A percentile compares a stretch with the other conserved stretches of the same genome.
phyloP scores from a whole-genome alignment of 768 basidiomycete genomes.

The Leccinum boreale region DNA sequence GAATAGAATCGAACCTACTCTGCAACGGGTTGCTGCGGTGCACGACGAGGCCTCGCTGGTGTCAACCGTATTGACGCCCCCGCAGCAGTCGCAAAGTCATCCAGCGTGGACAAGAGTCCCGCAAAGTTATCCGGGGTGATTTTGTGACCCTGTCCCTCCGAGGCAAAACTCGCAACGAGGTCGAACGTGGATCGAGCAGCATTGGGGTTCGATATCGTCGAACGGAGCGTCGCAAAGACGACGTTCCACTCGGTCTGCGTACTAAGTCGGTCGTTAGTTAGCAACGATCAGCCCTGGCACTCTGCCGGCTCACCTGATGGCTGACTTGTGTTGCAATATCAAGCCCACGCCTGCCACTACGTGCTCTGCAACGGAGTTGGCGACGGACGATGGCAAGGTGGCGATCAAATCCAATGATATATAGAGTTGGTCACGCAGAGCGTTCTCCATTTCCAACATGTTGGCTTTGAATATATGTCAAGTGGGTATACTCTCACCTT shows the following conservation, averaged over 20 bases:
- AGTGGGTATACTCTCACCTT: slow-evolving; percentile 46
- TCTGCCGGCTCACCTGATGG: slow-evolving; percentile 48
- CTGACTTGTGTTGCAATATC: slow-evolving; percentile 72
- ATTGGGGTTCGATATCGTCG: slow-evolving; percentile 81
- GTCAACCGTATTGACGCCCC: slow-evolving; percentile 58
- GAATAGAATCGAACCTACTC: slow-evolving; percentile 40
- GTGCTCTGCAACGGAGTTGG: slow-evolving; percentile 87
- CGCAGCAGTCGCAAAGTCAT: slow-evolving; percentile 84
- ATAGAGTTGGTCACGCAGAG: slow-evolving; percentile 90
- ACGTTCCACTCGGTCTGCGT: slow-evolving; percentile 97
- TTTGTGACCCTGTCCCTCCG: slow-evolving; percentile 55
- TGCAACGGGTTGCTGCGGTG: slow-evolving; percentile 45
- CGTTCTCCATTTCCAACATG: slow-evolving; percentile 45
- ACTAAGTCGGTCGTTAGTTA: slow-evolving; percentile 34
- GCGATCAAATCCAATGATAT: slow-evolving; percentile 89
- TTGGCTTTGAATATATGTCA: not conserved
- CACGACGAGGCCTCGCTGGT: slow-evolving; percentile 49
- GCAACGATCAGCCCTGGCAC: not conserved
- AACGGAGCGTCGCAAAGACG: slow-evolving; percentile 81
- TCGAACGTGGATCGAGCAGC: slow-evolving; percentile 84
- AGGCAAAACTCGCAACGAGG: slow-evolving; percentile 62
- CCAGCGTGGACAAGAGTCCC: slow-evolving; percentile 76
- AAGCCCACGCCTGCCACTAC: slow-evolving; percentile 78
- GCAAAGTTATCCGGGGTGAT: slow-evolving; percentile 77
- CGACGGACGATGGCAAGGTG: slow-evolving; percentile 69